phyloP scores from a whole-genome alignment of 495 filamentous ascomycete genomes.

The Trichoderma parareesei region DNA sequence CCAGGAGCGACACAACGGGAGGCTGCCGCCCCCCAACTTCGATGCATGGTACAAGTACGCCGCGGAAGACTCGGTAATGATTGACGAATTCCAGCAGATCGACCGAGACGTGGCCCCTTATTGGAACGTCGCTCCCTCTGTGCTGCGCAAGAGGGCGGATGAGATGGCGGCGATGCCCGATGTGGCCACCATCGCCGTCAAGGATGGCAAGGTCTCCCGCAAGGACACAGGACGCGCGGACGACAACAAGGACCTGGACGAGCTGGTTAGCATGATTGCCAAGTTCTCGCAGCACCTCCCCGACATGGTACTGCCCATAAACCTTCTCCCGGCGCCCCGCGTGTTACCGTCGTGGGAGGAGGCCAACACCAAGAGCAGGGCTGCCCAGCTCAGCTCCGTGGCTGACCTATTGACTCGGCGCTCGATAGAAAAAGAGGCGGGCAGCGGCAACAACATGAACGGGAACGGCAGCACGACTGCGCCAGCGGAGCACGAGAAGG shows the following conservation, averaged over 20 bases:
- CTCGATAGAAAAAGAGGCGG: neutral
- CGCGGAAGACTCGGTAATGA: constrained; percentile 51
- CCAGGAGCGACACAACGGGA: constrained; percentile 42
- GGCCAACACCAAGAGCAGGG: neutral
- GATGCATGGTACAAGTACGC: constrained; percentile 72
- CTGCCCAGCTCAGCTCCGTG: constrained; percentile 7
- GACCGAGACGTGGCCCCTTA: constrained; percentile 63
- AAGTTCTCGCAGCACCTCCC: constrained; percentile 63
- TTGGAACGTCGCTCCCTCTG: constrained; percentile 55
- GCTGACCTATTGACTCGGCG: constrained; percentile 7
- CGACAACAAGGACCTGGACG: constrained; percentile 50
- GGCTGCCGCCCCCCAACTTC: constrained; percentile 55
- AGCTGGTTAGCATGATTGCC: constrained; percentile 56
- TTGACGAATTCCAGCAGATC: constrained; percentile 73
- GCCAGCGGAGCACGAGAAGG: neutral
- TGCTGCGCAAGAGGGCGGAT: constrained; percentile 42
- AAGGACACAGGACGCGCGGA: constrained; percentile 33
- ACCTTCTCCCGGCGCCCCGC: constrained; percentile 69
- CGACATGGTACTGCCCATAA: constrained; percentile 75
- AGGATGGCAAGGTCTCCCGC: constrained; percentile 39
- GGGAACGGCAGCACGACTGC: neutral
- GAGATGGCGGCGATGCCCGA: constrained; percentile 30
- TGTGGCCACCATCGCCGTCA: constrained; percentile 35
- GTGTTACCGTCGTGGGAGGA: constrained; percentile 64
- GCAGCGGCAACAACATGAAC: neutral